A percentile compares a stretch with the other conserved stretches of the same genome.
These are phyloP conservation scores for Eucalyptus cloeziana DNA, from an alignment of 345 rosid genomes.

Conservation along the genomic window DNA sequence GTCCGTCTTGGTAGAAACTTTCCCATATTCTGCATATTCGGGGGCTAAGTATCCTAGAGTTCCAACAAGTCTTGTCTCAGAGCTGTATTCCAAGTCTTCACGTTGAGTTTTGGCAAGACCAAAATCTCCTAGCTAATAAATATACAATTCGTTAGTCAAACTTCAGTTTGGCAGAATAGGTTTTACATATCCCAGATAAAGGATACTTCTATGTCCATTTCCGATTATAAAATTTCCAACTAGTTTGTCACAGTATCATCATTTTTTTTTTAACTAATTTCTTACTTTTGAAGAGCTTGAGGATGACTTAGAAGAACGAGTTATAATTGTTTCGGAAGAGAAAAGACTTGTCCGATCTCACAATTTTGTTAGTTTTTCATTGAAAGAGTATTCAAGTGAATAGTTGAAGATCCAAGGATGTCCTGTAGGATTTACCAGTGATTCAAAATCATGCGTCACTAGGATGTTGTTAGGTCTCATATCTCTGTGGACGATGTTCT, in stretches of 20 bases:
- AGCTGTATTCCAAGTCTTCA: conserved; percentile 28
- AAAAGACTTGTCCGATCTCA: neutral
- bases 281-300: neutral
- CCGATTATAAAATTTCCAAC: neutral
- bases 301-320: neutral
- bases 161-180: neutral
- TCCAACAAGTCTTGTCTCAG: conserved; percentile 46
- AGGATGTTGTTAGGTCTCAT: conserved; percentile 63
- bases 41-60: conserved; percentile 57
- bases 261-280: neutral
- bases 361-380: neutral
- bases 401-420: neutral
- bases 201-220: neutral
- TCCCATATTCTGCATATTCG: conserved; percentile 57
- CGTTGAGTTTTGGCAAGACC: conserved; percentile 46
- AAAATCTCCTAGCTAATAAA: conserved; percentile 48
- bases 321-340: neutral
- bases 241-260: neutral
- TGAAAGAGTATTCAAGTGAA: neutral
- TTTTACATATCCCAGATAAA: neutral
- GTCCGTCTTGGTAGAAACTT: conserved; percentile 54
- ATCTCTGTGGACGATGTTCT: conserved; percentile 52
- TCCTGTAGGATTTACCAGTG: conserved; percentile 26
- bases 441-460: conserved; percentile 41
- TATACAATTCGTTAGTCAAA: neutral